Conservation (phyloP, 202 grass and related monocot species). For the Panicum hallii region DNA sequence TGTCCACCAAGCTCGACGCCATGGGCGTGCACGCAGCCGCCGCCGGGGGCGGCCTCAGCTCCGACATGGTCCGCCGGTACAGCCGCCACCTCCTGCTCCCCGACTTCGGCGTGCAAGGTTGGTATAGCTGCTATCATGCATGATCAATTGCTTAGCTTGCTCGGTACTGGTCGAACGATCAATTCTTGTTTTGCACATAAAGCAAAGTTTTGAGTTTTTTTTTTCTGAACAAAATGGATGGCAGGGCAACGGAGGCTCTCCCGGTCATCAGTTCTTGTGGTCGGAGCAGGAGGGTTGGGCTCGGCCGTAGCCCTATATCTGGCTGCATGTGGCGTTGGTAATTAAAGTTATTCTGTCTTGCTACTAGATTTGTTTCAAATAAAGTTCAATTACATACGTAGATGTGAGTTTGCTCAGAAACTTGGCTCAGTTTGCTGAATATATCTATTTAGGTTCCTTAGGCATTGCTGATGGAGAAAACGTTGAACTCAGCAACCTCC, state of each 20-base stretch:
- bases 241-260: constrained; percentile 61
- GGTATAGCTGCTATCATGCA: background rate
- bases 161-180: too few species aligned
- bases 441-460: constrained; percentile 53
- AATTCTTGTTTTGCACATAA: too few species aligned
- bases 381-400: background rate
- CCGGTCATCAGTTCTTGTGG: constrained; percentile 62
- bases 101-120: constrained; percentile 69
- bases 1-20: background rate
- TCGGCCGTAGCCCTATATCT: constrained; percentile 71
- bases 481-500: constrained; percentile 69
- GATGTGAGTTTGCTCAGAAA: background rate
- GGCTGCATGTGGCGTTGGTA: constrained; percentile 71
- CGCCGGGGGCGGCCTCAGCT: constrained; percentile 29
- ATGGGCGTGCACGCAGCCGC: background rate
- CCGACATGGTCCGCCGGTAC: constrained; percentile 61
- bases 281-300: constrained; percentile 75
- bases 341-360: background rate
- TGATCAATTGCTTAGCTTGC: background rate
- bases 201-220: background rate
- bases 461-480: constrained; percentile 66
- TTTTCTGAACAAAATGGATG: background rate
- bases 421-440: background rate
- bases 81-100: constrained; percentile 65
- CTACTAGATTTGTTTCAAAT: background rate